Evolutionary conservation across 352 stramenopile genomes (phyloP), one percentile per base, ranked within the genome.

Genomic region (Globisporangium yorkense): DNA sequence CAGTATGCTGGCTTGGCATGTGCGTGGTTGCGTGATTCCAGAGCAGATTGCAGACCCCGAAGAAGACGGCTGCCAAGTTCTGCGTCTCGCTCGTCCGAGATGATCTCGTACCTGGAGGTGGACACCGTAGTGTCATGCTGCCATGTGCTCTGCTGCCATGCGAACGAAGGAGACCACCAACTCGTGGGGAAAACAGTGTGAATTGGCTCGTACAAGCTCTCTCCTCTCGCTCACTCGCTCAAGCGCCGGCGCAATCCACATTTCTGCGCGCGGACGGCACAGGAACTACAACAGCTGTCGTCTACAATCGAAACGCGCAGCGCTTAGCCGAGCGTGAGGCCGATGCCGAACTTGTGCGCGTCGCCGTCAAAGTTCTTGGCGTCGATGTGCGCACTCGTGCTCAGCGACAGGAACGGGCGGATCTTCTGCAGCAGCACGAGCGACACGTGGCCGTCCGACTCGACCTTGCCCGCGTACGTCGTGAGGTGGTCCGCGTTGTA

Each of bases 351-450:
- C 81, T 96, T 96, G 81, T 96, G 86, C 59, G 83, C 80, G 56
- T 96, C 86, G 56, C 86, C 84, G 63, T 96, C 84, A 58, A 96
- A 94, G 80, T 96, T 94, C 86, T 96, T 96, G 58, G 84, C 86
- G 66, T 96, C 86, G 44, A 96, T 87, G 72, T 92, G 83, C 53
- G 83, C 83, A 55, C 78, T 91, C 39, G 84, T 94, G 59, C 84
- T 88, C 46, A 96, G 71, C 70, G 78, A 72, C 62, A 94, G 62
- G 73, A 89, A 92, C 40, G 84, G 82, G 54, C 82, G 83, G 41
- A 96, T 84, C 81, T 93, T 96, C 69, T 93, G 81, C 50, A 94
- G 71, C 51, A 89, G 72, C 56, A 83, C 82, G 55, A 96, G 68
- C 54, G 86, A 96, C 51, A 96, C 76, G 70, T 92, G 77, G 64